phyloP scores from a whole-genome alignment of 2,329 filamentous ascomycete species.

The Plenodomus lindquistii region DNA sequence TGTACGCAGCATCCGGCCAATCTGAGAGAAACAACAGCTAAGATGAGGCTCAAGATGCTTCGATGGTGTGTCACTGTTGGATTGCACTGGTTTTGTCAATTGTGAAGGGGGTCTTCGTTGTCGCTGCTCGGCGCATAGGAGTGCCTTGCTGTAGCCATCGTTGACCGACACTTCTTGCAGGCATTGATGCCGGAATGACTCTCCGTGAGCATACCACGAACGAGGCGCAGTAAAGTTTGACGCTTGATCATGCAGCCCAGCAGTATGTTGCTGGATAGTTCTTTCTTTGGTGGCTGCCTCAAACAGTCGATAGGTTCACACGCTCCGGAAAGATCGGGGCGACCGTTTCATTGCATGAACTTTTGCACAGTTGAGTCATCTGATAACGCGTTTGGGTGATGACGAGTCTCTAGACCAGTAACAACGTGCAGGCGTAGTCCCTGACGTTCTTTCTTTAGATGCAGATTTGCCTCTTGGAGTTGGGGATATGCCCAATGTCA shows the following conservation, averaged over 20 bases:
- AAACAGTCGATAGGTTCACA: background rate
- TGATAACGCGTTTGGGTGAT: slow-evolving; percentile 6
- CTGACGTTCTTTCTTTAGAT: background rate
- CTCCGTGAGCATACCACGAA: background rate
- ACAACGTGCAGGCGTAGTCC: background rate
- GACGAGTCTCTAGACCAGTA: background rate
- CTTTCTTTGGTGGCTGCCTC: background rate
- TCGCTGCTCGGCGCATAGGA: background rate
- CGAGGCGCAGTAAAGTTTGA: background rate
- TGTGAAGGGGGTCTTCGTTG: slow-evolving; percentile 1
- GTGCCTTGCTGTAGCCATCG: background rate
- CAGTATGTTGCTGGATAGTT: background rate
- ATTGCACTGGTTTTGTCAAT: background rate
- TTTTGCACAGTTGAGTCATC: slow-evolving; percentile 4
- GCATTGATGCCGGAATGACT: background rate
- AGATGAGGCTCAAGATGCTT: slow-evolving; percentile 1
- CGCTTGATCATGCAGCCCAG: background rate
- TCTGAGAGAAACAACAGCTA: background rate
- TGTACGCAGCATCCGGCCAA: background rate
- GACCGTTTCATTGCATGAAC: background rate
- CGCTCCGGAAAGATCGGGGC: no score
- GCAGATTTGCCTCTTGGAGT: background rate
- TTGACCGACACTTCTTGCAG: background rate
- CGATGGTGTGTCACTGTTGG: background rate
- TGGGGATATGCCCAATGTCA: no score